Evolutionary conservation across 148 eudicot genomes (phyloP).

Genomic region (Amaranthus palmeri): DNA sequence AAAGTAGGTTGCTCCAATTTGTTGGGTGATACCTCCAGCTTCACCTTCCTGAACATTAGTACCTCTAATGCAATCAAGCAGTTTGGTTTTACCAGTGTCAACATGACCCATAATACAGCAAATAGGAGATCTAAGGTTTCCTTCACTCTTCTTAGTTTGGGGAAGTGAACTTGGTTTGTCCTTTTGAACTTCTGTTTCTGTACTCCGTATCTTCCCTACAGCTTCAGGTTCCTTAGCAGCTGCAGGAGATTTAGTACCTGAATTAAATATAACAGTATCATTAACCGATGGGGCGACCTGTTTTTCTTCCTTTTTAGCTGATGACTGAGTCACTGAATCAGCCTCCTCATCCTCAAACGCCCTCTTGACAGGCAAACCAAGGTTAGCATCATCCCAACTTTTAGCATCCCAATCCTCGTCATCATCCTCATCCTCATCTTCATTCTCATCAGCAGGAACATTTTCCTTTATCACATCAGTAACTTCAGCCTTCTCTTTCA

Average conservation of each 20-base stretch:
- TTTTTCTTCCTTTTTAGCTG: conserved; percentile 38
- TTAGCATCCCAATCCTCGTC: conserved; percentile 98
- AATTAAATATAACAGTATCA: conserved; percentile 24
- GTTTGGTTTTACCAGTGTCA: conserved; percentile 90
- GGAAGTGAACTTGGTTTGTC: conserved; percentile 26
- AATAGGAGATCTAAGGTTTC: conserved; percentile 73
- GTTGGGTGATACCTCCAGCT: conserved; percentile 98
- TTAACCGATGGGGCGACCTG: conserved; percentile 23
- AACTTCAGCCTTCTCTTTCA: conserved; percentile 43
- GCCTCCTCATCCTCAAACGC: conserved; percentile 85
- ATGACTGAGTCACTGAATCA: conserved; percentile 49
- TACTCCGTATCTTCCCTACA: conserved; percentile 29
- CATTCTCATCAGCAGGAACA: conserved; percentile 20
- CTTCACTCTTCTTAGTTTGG: conserved; percentile 32
- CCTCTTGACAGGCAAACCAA: conserved; percentile 60
- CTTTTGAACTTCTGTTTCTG: conserved; percentile 30
- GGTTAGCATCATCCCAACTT: conserved; percentile 84
- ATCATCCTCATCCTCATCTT: conserved; percentile 50
- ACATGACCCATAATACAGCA: conserved; percentile 98
- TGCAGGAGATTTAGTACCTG: conserved; percentile 29
- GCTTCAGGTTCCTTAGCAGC: conserved; percentile 26
- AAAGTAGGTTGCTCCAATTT: conserved; percentile 89
- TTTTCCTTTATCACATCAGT: conserved; percentile 37
- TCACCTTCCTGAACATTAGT: conserved; percentile 98
- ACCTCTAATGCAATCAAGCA: conserved; percentile 85